A percentile compares a stretch with the other conserved stretches of the same genome.
phyloP scores from a whole-genome alignment of 192 early-diverging fungal species.

The Gorgonomyces haynaldii region DNA sequence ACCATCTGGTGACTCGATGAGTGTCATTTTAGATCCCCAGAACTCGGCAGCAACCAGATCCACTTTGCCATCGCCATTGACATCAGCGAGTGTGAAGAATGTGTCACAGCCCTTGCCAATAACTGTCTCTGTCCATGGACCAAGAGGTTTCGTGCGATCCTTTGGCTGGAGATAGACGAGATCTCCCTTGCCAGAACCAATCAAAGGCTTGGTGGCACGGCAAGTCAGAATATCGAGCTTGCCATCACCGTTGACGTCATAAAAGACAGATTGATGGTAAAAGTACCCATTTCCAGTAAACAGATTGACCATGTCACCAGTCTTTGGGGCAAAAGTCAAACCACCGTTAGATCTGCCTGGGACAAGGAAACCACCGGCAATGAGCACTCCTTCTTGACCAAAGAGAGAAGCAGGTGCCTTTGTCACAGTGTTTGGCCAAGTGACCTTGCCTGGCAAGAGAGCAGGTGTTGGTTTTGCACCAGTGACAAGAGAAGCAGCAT shows the following conservation, averaged over 20 bases:
- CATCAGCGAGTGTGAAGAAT: slow-evolving; percentile 10
- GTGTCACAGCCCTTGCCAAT: slow-evolving; percentile 14
- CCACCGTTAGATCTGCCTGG: slow-evolving; percentile 9
- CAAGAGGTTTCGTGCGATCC: slow-evolving; percentile 11
- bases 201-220: slow-evolving; percentile 11
- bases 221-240: slow-evolving; percentile 11
- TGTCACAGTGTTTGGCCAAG: slow-evolving; percentile 15
- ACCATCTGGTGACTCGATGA: slow-evolving; percentile 6
- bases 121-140: slow-evolving; percentile 9
- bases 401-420: slow-evolving; percentile 1
- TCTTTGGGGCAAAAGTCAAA: slow-evolving; percentile 7
- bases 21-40: slow-evolving; percentile 7
- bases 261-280: slow-evolving; percentile 12
- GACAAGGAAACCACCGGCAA: slow-evolving; percentile 13
- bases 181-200: background rate
- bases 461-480: slow-evolving; percentile 21
- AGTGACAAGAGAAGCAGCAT: background rate
- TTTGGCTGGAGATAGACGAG: slow-evolving; percentile 5
- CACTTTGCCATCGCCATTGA: slow-evolving; percentile 8
- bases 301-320: slow-evolving; percentile 4
- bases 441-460: background rate
- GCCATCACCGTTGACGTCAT: slow-evolving; percentile 12
- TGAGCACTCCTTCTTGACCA: slow-evolving; percentile 10
- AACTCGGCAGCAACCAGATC: slow-evolving; percentile 12
- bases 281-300: slow-evolving; percentile 11